Base-by-base conservation (phyloP, 2,329 filamentous ascomycete genomes). In the Diaporthe nobilis region DNA sequence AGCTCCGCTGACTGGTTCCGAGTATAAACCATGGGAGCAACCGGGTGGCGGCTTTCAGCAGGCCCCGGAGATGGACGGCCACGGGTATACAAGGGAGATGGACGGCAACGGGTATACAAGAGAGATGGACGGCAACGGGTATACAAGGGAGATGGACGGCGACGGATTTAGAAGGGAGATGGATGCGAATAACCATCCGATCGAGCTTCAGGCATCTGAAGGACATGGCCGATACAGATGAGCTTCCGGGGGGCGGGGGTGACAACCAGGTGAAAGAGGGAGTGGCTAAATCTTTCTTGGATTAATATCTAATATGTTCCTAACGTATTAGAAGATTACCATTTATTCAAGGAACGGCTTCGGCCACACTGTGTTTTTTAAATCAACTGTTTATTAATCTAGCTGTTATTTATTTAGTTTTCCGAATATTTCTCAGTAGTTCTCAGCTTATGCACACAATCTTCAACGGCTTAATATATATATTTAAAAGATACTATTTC, bases 121-220 rank as follows among this genome's bases (percentile, higher is more conserved):
- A 2, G 67, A 71, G 51, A 57, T 55, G 51, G 67, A 58, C 17
- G 17, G 67, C 13, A n/a, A 58, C 25, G 67, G 39, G 3, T 12
- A 71, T 12, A 57, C 37, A 49, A 57, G 37, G 4, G 67, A 71
- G 51, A 57, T 55, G 51, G 67, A 58, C 17, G 17, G 67, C 13
- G n/a, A 58, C 51, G 67, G 39, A 0, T 12, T 47, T 12, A 57
- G 51, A 49, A 57, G 37, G 12, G 67, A 71, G 25, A 25, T 71
- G 67, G 34, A 22, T 20, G 51, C n/a, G 7, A 8, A 25, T 2
- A 58, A 37, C 28, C 51, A 12, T 22, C 67, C 51, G 10, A 44
- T 58, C 13, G 67, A 71, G 51, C 28, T 71, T 42, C 51, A 71
- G 34, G 67, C 67, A 9, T 37, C 51, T 58, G 20, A 39, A 42